Evolutionary conservation across 1,284 basidiomycete species (phyloP).

Genomic region (Taiwanofungus camphoratus): DNA sequence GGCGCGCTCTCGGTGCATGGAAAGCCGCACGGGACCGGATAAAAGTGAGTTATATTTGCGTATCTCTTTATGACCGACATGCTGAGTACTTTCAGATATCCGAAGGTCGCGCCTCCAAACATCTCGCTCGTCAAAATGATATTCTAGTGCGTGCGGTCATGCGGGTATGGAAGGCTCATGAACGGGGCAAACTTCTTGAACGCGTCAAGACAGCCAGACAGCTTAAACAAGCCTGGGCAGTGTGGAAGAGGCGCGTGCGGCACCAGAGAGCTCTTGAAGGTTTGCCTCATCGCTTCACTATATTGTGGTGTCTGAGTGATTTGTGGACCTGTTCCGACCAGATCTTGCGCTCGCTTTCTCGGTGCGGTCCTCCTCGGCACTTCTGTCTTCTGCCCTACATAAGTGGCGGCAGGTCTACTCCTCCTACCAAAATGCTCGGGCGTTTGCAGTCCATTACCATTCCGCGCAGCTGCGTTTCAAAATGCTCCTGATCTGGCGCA

Average conservation of each 20-base stretch:
- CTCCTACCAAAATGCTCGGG: slow-evolving; percentile 44
- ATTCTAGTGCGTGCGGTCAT: slow-evolving; percentile 58
- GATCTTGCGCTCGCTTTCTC: slow-evolving; percentile 52
- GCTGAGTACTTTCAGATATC: slow-evolving; percentile 30
- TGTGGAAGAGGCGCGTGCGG: slow-evolving; percentile 49
- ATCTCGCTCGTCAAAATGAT: slow-evolving; percentile 55
- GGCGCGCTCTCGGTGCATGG: slow-evolving; percentile 47
- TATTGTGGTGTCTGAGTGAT: background rate
- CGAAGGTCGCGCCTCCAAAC: slow-evolving; percentile 51
- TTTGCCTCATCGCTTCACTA: slow-evolving; percentile 19
- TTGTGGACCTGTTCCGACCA: slow-evolving; percentile 25
- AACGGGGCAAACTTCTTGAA: slow-evolving; percentile 57
- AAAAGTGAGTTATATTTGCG: slow-evolving; percentile 36
- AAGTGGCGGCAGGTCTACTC: slow-evolving; percentile 44
- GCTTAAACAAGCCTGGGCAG: slow-evolving; percentile 40
- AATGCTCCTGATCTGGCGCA: slow-evolving; percentile 52
- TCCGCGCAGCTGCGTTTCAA: slow-evolving; percentile 40
- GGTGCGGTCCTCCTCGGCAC: slow-evolving; percentile 37
- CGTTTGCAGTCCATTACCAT: slow-evolving; percentile 48
- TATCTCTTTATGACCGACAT: background rate
- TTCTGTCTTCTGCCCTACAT: slow-evolving; percentile 35
- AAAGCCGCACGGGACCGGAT: slow-evolving; percentile 44
- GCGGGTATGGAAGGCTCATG: slow-evolving; percentile 70
- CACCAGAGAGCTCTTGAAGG: slow-evolving; percentile 41
- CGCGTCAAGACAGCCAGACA: slow-evolving; percentile 45